Evolutionary conservation across 164 flowering plant species (phyloP).

Genomic region (Magnolia officinalis): DNA sequence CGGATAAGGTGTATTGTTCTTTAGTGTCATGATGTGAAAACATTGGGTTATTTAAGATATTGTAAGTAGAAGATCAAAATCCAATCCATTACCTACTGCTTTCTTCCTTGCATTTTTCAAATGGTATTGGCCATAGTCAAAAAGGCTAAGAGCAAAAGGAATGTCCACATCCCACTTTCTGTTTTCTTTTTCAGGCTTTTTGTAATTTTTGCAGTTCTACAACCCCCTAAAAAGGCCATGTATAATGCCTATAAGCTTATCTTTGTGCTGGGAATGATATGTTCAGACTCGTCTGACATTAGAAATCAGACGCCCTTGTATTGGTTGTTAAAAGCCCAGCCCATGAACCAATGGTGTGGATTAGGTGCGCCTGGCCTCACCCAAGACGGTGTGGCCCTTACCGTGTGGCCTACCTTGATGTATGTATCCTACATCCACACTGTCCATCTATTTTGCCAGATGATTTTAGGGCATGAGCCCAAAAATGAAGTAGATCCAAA

Average conservation of each 20-base stretch:
- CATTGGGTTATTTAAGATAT: background rate
- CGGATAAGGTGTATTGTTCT: background rate
- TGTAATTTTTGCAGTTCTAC: background rate
- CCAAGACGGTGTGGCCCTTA: too few relatives aligned
- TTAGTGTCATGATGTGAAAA: background rate
- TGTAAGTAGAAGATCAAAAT: background rate
- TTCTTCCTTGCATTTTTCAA: background rate
- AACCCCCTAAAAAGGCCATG: background rate
- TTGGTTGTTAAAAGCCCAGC: too few relatives aligned
- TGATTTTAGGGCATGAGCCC: too few relatives aligned
- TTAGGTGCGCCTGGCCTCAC: too few relatives aligned
- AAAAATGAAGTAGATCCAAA: too few relatives aligned
- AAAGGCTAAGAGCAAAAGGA: conserved; percentile 3
- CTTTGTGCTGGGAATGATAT: background rate
- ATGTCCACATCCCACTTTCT: background rate
- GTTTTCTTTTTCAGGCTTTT: background rate
- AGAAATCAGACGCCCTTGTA: too few relatives aligned
- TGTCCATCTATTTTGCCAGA: too few relatives aligned
- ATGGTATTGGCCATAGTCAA: background rate
- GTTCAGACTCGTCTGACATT: background rate
- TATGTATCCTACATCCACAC: too few relatives aligned
- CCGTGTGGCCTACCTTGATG: too few relatives aligned
- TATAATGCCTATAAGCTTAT: background rate
- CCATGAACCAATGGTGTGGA: too few relatives aligned
- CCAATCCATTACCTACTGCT: background rate